Evolutionary conservation across 257 asterid genomes (phyloP), one percentile per base, ranked within the genome.

Genomic region (Verbena officinalis): DNA sequence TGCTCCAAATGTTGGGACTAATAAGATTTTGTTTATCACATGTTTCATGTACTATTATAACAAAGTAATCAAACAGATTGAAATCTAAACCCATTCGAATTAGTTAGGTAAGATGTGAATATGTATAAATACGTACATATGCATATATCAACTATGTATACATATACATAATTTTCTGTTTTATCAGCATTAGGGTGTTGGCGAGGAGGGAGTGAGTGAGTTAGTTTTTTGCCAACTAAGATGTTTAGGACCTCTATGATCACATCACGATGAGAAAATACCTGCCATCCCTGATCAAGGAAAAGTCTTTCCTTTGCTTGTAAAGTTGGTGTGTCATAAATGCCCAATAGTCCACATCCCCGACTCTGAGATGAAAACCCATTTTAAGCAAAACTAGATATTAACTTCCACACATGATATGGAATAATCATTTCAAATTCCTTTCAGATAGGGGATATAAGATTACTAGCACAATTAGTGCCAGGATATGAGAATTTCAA

Each of bases 261-360:
- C 43, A n/a, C 12, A 30, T 31, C 48, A 66, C 22, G 54, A 38
- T 1, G 57, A 65, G 56, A 59, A 19, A 65, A 59, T 85, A 94
- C 97, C 97, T 86, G 90, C 97, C 99, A 94, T 55, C 97, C 97
- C 64, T 88, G 91, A 77, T 94, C 93, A 66, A 94, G 96, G 48
- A 94, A 94, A 72, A 94, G 96, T 27, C 77, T 84, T 80, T 90
- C 96, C 85, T 90, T 94, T 4, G 90, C 95, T 46, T 73, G 83
- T 72, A 94, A 80, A 60, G 99, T 94, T 14, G 97, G 97, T 34
- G 97, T 93, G 54, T 76, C 97, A 72, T 86, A 73, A 62, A 90
- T 81, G 73, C 97, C 89, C 73, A 94, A 67, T 55, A 90, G 72
- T 33, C 75, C 95, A 77, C 97, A 90, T 64, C 97, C 97, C 19